Evolutionary conservation across 2,329 filamentous ascomycete genomes (phyloP).

Genomic region (Cladobotryum protrusum): DNA sequence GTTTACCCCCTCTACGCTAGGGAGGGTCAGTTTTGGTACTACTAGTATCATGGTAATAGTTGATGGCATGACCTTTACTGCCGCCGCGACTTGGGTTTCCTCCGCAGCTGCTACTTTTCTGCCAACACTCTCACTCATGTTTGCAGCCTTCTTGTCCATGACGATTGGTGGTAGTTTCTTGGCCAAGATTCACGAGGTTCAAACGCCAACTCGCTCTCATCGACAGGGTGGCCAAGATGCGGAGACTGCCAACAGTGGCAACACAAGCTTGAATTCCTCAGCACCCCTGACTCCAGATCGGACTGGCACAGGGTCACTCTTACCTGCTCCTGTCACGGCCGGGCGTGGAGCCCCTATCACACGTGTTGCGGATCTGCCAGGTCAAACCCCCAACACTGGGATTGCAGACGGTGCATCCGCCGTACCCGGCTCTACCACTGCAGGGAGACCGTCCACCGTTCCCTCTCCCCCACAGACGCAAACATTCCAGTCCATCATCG

Average conservation of each 20-base stretch:
- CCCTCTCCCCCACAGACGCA: constrained; percentile 20
- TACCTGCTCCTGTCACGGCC: constrained; percentile 38
- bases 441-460: constrained; percentile 20
- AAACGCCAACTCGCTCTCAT: constrained; percentile 47
- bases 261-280: constrained; percentile 18
- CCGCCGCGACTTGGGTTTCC: constrained; percentile 50
- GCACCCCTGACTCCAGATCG: constrained; percentile 21
- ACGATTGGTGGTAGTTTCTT: constrained; percentile 53
- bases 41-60: constrained; percentile 56
- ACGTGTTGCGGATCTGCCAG: constrained; percentile 57
- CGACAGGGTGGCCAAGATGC: constrained; percentile 28
- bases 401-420: constrained; percentile 40
- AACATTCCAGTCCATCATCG: constrained; percentile 51
- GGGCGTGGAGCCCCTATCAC: constrained; percentile 15
- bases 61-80: constrained; percentile 53
- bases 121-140: constrained; percentile 49
- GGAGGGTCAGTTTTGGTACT: constrained; percentile 59
- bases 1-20: constrained; percentile 61
- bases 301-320: constrained; percentile 23
- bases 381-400: constrained; percentile 57
- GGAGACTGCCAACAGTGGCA: constrained; percentile 17
- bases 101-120: constrained; percentile 51
- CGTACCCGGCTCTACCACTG: constrained; percentile 22
- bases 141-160: constrained; percentile 48
- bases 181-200: constrained; percentile 54